A percentile compares a stretch with the other conserved stretches of the same genome.
These are phyloP conservation scores for Aspergillus thermomutatus DNA, from an alignment of 2,329 filamentous ascomycete species.

Conservation along the genomic window DNA sequence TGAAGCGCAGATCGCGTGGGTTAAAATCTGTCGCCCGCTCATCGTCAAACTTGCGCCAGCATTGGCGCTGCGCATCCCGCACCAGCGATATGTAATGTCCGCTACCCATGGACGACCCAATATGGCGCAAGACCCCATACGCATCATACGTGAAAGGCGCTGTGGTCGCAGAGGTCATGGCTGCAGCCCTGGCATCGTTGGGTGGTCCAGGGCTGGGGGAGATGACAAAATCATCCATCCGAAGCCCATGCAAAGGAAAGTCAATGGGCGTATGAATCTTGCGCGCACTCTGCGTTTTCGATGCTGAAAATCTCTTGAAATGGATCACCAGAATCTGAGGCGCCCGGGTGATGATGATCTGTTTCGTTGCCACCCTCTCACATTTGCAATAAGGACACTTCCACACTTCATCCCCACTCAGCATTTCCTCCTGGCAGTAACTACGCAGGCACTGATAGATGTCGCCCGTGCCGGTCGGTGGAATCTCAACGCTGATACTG, in stretches of 20 bases:
- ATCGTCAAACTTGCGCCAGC: conserved; percentile 63
- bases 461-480: conserved; percentile 56
- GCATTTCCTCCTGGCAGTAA: conserved; percentile 64
- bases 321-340: conserved; percentile 76
- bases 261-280: conserved; percentile 71
- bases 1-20: conserved; percentile 47
- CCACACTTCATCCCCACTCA: conserved; percentile 66
- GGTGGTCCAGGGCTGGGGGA: conserved; percentile 35
- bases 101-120: conserved; percentile 62
- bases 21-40: conserved; percentile 54
- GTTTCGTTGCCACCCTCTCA: conserved; percentile 64
- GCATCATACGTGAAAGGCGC: conserved; percentile 73
- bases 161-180: conserved; percentile 44
- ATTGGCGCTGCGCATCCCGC: conserved; percentile 55
- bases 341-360: conserved; percentile 70
- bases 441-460: conserved; percentile 67
- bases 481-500: conserved; percentile 68
- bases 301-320: conserved; percentile 67
- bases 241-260: conserved; percentile 71
- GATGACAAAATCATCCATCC: conserved; percentile 60
- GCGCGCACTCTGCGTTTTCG: conserved; percentile 52
- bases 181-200: conserved; percentile 43
- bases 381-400: conserved; percentile 72
- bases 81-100: conserved; percentile 80
- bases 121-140: conserved; percentile 79